Base-by-base conservation (phyloP, 176 grass and related monocot species). In the Raddia guianensis region DNA sequence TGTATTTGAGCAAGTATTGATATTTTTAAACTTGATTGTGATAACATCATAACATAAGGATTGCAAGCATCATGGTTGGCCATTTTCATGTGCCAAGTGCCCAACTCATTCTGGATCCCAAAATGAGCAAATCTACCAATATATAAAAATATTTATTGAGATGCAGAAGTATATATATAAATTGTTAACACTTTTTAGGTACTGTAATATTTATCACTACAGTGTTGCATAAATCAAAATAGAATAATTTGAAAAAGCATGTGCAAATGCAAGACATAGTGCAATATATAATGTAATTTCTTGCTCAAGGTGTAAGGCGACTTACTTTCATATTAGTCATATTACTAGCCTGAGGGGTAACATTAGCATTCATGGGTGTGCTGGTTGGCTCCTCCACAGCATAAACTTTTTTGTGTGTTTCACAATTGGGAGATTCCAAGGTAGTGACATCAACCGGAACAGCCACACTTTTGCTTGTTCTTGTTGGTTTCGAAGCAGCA, bases 361-460 rank as follows among this genome's bases (percentile, higher is more conserved):
- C 58, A 87, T 73, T 87, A 60, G 74, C 70, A 80, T 77, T 89
- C 78, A 57, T 45, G 32, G 79, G 73, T 82, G 44, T 82, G 45
- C n/a, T 86, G 21, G 79, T 79, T 43, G 60, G 75, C 73, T 94
- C 90, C 85, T 94, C 92, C 68, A 94, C 78, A 81, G 87, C 85
- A 55, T 82, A 71, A 82, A 86, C 87, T 92, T 94, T 83, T 80
- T 88, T 86, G 54, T 86, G 88, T 67, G 78, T 83, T 65, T 84
- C 79, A 84, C 82, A 86, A 68, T 48, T 83, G 44, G 50, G 54
- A 90, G 90, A 78, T 81, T 89, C 93, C 78, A 74, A 58, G 7
- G 61, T 85, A 72, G 68, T 87, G 62, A 70, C 77, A 85, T 89
- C 84, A 90, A 78, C 90, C 63, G 80, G 77, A 73, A 66, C 51